Evolutionary conservation across 2,329 filamentous ascomycete species (phyloP).

Genomic region (Fusarium falciforme): DNA sequence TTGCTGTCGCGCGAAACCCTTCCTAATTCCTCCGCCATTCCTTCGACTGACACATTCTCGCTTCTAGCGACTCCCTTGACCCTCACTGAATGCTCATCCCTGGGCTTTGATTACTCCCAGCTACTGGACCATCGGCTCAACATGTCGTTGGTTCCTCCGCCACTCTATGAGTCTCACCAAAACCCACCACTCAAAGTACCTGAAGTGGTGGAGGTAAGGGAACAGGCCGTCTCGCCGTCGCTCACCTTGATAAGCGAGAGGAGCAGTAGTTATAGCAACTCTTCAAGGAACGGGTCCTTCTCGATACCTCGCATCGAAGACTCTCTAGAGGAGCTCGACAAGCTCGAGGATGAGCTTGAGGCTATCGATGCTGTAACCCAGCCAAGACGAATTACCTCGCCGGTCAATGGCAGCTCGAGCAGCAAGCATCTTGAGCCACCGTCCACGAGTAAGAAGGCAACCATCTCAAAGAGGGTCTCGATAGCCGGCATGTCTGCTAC

Average conservation of each 20-base stretch:
- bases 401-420: slow-evolving; percentile 28
- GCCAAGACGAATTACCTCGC: slow-evolving; percentile 48
- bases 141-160: slow-evolving; percentile 43
- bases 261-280: slow-evolving; percentile 50
- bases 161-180: slow-evolving; percentile 36
- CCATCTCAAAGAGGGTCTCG: slow-evolving; percentile 42
- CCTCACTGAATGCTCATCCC: slow-evolving; percentile 33
- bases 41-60: slow-evolving; percentile 54
- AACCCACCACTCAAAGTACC: slow-evolving; percentile 44
- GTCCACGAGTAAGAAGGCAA: slow-evolving; percentile 17
- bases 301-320: slow-evolving; percentile 68
- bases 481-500: slow-evolving; percentile 52
- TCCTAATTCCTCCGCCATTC: slow-evolving; percentile 27
- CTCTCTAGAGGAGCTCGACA: slow-evolving; percentile 71
- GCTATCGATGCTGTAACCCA: slow-evolving; percentile 57
- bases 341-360: slow-evolving; percentile 71
- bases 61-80: slow-evolving; percentile 61
- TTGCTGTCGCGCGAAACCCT: slow-evolving; percentile 54
- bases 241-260: slow-evolving; percentile 47
- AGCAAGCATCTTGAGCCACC: slow-evolving; percentile 33
- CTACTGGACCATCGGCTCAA: slow-evolving; percentile 21
- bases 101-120: slow-evolving; percentile 31
- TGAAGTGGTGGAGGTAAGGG: slow-evolving; percentile 45
- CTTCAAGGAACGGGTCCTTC: slow-evolving; percentile 46
- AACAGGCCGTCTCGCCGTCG: slow-evolving; percentile 49